A percentile compares a stretch with the other conserved stretches of the same genome.
Conservation (phyloP, 192 early-diverging fungal genomes). For the Coemansia sp. region DNA sequence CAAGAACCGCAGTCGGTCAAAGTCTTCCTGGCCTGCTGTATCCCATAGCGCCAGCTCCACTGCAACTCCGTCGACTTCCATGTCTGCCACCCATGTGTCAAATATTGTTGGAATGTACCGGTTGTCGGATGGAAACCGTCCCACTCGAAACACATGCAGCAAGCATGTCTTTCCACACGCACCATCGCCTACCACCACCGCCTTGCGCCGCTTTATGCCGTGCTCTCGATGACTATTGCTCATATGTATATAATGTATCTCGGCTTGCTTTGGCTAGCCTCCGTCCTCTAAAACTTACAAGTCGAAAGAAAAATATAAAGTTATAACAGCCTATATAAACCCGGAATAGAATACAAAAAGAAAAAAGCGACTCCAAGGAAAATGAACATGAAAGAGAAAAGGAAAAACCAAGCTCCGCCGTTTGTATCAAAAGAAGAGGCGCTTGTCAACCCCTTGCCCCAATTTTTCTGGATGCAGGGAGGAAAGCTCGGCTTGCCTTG, state of each 20-base stretch:
- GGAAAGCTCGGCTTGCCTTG: background rate
- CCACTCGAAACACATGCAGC: slow-evolving; percentile 75
- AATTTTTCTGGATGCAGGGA: background rate
- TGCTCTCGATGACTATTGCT: background rate
- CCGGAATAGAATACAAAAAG: background rate
- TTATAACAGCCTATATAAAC: background rate
- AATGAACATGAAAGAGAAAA: background rate
- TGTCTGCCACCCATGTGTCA: slow-evolving; percentile 89
- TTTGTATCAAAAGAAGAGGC: slow-evolving; percentile 1
- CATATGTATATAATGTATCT: background rate
- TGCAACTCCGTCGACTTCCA: slow-evolving; percentile 70
- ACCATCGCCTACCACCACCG: slow-evolving; percentile 93
- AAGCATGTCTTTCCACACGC: slow-evolving; percentile 91
- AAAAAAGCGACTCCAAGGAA: background rate
- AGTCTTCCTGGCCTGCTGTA: slow-evolving; percentile 97
- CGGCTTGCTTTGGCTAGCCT: background rate
- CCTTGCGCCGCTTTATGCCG: slow-evolving; percentile 55
- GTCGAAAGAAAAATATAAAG: background rate
- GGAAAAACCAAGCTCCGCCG: background rate
- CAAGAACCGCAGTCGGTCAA: slow-evolving; percentile 87
- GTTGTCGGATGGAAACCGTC: slow-evolving; percentile 79
- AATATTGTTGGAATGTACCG: slow-evolving; percentile 88
- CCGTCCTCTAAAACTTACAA: too few species aligned
- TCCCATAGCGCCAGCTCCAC: slow-evolving; percentile 95
- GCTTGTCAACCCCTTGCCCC: background rate